Evolutionary conservation across 805 yeast genomes (phyloP).

Genomic region (Starmera pachycereana): DNA sequence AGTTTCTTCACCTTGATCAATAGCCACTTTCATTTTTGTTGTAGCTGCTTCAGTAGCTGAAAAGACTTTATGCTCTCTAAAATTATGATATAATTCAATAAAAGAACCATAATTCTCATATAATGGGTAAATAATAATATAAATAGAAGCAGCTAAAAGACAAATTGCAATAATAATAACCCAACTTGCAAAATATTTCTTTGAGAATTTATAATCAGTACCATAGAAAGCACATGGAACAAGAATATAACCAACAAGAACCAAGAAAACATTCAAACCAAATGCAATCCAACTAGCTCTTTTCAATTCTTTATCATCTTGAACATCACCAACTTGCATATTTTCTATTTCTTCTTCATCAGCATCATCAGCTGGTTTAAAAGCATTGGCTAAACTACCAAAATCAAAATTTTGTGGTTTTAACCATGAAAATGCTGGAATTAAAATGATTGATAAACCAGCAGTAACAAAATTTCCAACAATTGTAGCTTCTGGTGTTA

Average conservation of each 20-base stretch:
- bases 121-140: slow-evolving; percentile 27
- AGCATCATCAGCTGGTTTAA: slow-evolving; percentile 25
- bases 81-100: background rate
- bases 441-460: slow-evolving; percentile 21
- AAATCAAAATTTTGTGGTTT: slow-evolving; percentile 22
- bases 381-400: slow-evolving; percentile 8
- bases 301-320: slow-evolving; percentile 18
- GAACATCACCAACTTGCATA: slow-evolving; percentile 10
- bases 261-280: slow-evolving; percentile 24
- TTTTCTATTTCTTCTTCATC: slow-evolving; percentile 23
- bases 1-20: background rate
- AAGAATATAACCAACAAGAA: slow-evolving; percentile 22
- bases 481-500: slow-evolving; percentile 9
- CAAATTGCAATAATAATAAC: slow-evolving; percentile 28
- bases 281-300: slow-evolving; percentile 31
- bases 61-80: background rate
- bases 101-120: slow-evolving; percentile 14
- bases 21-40: background rate
- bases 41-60: background rate
- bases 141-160: slow-evolving; percentile 24
- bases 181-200: slow-evolving; percentile 25
- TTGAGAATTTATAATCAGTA: slow-evolving; percentile 23
- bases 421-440: slow-evolving; percentile 19
- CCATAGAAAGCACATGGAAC: slow-evolving; percentile 25
- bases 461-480: slow-evolving; percentile 14